Conservation (phyloP, 768 basidiomycete species). For the Baorangia bicolor region DNA sequence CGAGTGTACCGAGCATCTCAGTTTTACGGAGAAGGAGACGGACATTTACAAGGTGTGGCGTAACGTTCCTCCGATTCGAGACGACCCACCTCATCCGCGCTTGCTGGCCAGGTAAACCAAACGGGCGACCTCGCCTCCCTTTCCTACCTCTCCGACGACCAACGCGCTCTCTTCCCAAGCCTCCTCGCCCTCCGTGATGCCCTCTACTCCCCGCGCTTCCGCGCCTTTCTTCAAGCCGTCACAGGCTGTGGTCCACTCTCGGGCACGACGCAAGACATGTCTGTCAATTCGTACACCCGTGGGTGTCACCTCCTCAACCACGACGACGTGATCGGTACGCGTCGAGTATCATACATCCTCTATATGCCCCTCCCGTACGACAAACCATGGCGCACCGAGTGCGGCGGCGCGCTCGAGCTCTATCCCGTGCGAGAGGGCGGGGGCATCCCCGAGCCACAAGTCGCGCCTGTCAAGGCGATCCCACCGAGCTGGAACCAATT, state of each 20-base stretch:
- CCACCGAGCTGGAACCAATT: slow-evolving; percentile 90
- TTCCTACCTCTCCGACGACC: slow-evolving; percentile 74
- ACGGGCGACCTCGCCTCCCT: slow-evolving; percentile 96
- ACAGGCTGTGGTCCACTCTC: slow-evolving; percentile 93
- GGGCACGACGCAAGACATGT: slow-evolving; percentile 92
- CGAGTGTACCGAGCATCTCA: slow-evolving; percentile 76
- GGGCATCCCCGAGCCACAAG: slow-evolving; percentile 65
- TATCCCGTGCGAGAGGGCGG: slow-evolving; percentile 69
- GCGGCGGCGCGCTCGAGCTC: slow-evolving; percentile 93
- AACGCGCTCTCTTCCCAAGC: slow-evolving; percentile 76
- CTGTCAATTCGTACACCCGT: slow-evolving; percentile 86
- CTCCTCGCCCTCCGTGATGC: slow-evolving; percentile 85
- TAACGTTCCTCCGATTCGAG: neutral
- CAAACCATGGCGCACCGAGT: slow-evolving; percentile 80
- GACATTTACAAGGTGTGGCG: slow-evolving; percentile 92
- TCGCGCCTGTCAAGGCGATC: slow-evolving; percentile 62
- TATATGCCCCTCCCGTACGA: slow-evolving; percentile 85
- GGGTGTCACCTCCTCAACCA: slow-evolving; percentile 96
- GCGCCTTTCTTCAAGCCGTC: slow-evolving; percentile 76
- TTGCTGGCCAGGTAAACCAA: slow-evolving; percentile 75
- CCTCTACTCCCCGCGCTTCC: slow-evolving; percentile 83
- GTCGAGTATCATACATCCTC: slow-evolving; percentile 93
- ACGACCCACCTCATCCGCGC: neutral
- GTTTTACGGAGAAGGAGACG: slow-evolving; percentile 92
- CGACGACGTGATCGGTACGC: slow-evolving; percentile 96